Base-by-base conservation (phyloP, 2,329 filamentous ascomycete species). In the Monosporascus sp. region DNA sequence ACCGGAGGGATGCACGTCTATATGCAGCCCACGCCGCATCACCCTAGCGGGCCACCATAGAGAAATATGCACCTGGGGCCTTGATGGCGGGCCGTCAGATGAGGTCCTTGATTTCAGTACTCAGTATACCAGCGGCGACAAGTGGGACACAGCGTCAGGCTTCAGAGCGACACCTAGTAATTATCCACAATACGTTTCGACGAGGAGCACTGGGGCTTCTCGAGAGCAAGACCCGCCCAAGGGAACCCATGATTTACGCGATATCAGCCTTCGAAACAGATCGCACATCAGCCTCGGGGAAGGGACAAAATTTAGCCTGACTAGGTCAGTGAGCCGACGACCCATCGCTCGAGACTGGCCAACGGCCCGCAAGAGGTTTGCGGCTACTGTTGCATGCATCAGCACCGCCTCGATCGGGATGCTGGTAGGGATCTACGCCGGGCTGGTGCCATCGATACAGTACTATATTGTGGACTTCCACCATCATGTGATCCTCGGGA, bases 371-470 rank as follows among this genome's bases (percentile, higher is more conserved):
- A 93, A 92, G 68, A 74, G 86, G 55, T 81, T 88, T 55, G 80
- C 84, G 24, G 88, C 89, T 3, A 70, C 77, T 3, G 81, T 90
- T 54, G 84, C 87, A 9, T 92, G 89, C 64, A 72, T 87, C 59
- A 90, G 88, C 60, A 90, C 88, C 6, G 83, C 85, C 15, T 73
- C 90, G 51, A 76, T 91, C 46, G 88, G 88, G 0, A 72, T 88
- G 26, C 74, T 91, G 22, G 74, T 89, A 53, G 88, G 89, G 1
- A 87, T 91, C 22, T 93, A 91, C 65, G 85, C 87, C 51, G 89
- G 88, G 3, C 79, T 91, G 60, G 87, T 91, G 1, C 87, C 88
- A n/a, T 82, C 84, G 3, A 89, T 92, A 26, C 88, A 91, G 65
- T 91, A 91, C 66, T 85, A 84, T 61, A 81, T 92, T 58, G 84